Base-by-base conservation (phyloP, 306 rosid species). In the Dryas alaskensis region DNA sequence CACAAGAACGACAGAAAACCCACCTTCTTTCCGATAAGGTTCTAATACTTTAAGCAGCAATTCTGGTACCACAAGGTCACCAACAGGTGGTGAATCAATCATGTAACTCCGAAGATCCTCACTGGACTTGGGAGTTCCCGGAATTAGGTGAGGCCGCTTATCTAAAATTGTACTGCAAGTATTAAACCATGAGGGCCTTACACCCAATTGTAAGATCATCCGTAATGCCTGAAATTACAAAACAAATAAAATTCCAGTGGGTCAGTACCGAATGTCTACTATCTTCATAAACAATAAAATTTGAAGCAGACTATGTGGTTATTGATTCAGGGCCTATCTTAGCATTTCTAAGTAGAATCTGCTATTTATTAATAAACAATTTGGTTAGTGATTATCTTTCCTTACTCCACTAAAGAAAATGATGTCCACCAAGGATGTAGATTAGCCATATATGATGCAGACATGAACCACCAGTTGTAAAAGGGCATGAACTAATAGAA, bases 181-280 rank as follows among this genome's bases (percentile, higher is more conserved):
- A 83, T 92, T 92, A 85, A 92, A 94, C 99, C 99, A 94, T 61
- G 96, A 86, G 49, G 97, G 96, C 78, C 84, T 87, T 81, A 94
- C 96, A 53, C 99, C 96, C 81, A 92, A 85, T 81, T 94, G 99
- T 87, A 94, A 84, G 78, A 94, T 88, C 96, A 88, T 90, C 77
- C 95, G 88, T 65, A 94, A 77, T 43, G 97, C 99, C 99, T 94
- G 92, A 54, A 60, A 67, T 67, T 6, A 12, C 73, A 16, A 72
- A 77, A 72, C 40, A 46, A 70, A 75, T 44, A 65, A 69, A 67
- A 39, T 66, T 42, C 69, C 25, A 13, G 60, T 39, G 45, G 16
- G 50, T 61, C 54, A 70, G 45, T 40, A 53, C 42, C 40, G 39
- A 53, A 53, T 17, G 17, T 51, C 60, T 14, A 68, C 47, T 37